phyloP scores from a whole-genome alignment of 768 basidiomycete genomes.

The Imleria badia region DNA sequence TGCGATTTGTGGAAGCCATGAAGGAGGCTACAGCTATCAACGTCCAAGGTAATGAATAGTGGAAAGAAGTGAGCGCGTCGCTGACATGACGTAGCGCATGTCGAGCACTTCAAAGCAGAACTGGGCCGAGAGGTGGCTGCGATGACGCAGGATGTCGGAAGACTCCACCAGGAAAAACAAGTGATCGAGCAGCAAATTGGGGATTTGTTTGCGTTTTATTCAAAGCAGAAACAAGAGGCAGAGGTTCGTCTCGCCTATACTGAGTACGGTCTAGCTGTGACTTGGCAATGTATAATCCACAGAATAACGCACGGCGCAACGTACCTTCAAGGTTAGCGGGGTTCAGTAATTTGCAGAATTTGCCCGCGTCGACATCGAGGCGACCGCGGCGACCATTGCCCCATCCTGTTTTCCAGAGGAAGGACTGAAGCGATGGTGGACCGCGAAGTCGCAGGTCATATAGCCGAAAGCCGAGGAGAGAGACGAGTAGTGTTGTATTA shows the following conservation, averaged over 20 bases:
- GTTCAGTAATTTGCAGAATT: slow-evolving; percentile 26
- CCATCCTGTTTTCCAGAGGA: slow-evolving; percentile 29
- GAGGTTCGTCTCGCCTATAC: slow-evolving; percentile 21
- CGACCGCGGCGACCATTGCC: slow-evolving; percentile 31
- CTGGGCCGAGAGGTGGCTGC: slow-evolving; percentile 70
- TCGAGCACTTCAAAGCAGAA: slow-evolving; percentile 85
- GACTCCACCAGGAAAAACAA: slow-evolving; percentile 64
- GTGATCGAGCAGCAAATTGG: slow-evolving; percentile 67
- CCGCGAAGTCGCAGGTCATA: not conserved
- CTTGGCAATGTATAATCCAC: not conserved
- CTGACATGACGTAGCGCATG: slow-evolving; percentile 55
- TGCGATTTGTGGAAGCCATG: slow-evolving; percentile 94
- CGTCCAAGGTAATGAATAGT: slow-evolving; percentile 55
- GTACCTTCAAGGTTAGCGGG: slow-evolving; percentile 21
- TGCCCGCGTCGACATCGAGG: slow-evolving; percentile 22
- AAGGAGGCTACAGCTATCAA: slow-evolving; percentile 89
- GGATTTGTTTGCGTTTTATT: slow-evolving; percentile 70
- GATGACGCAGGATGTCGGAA: slow-evolving; percentile 73
- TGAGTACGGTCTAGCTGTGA: not conserved
- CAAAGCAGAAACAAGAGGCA: slow-evolving; percentile 55
- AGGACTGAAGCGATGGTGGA: slow-evolving; percentile 5
- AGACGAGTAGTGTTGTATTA: slow-evolving; percentile 12
- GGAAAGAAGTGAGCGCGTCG: not conserved
- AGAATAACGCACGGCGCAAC: slow-evolving; percentile 27
- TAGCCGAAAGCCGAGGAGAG: not conserved